These are phyloP conservation scores for Fraxinus dipetala DNA, from an alignment of 305 asterid species.

Conservation along the genomic window DNA sequence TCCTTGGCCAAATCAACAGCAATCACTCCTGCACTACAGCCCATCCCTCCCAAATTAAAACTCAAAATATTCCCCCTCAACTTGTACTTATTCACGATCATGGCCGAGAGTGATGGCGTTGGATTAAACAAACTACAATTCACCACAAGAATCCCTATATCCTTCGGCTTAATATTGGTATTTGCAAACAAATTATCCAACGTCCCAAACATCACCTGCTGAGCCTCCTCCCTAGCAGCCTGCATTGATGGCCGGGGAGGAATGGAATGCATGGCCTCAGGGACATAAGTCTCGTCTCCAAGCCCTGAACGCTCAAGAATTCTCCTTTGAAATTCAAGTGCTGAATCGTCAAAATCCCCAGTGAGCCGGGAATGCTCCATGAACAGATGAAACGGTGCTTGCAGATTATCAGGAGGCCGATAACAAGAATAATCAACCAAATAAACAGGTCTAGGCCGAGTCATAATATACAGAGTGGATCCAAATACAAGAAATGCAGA, in stretches of 20 bases:
- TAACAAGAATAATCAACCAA: slow-evolving; percentile 73
- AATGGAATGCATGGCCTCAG: slow-evolving; percentile 72
- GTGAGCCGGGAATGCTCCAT: slow-evolving; percentile 59
- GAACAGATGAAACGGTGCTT: slow-evolving; percentile 50
- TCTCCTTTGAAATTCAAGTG: slow-evolving; percentile 79
- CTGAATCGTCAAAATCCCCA: slow-evolving; percentile 67
- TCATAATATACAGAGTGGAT: slow-evolving; percentile 71
- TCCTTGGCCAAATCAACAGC: slow-evolving; percentile 76
- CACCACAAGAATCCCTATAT: slow-evolving; percentile 71
- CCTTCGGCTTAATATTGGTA: slow-evolving; percentile 58
- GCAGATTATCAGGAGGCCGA: slow-evolving; percentile 49
- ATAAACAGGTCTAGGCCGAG: slow-evolving; percentile 73
- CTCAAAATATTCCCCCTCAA: slow-evolving; percentile 75
- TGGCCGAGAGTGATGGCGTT: slow-evolving; percentile 71
- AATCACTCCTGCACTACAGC: slow-evolving; percentile 83
- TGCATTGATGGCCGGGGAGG: slow-evolving; percentile 79
- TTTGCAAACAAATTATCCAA: slow-evolving; percentile 60
- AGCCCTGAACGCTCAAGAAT: slow-evolving; percentile 77
- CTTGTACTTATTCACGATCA: slow-evolving; percentile 80
- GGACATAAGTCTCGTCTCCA: slow-evolving; percentile 77
- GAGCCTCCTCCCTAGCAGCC: slow-evolving; percentile 86
- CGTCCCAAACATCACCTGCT: slow-evolving; percentile 75
- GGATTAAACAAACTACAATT: slow-evolving; percentile 82
- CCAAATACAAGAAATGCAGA: slow-evolving; percentile 71
- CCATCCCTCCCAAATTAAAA: slow-evolving; percentile 84